Base-by-base conservation (phyloP, 2,329 filamentous ascomycete species). In the Sclerotinia trifoliorum region DNA sequence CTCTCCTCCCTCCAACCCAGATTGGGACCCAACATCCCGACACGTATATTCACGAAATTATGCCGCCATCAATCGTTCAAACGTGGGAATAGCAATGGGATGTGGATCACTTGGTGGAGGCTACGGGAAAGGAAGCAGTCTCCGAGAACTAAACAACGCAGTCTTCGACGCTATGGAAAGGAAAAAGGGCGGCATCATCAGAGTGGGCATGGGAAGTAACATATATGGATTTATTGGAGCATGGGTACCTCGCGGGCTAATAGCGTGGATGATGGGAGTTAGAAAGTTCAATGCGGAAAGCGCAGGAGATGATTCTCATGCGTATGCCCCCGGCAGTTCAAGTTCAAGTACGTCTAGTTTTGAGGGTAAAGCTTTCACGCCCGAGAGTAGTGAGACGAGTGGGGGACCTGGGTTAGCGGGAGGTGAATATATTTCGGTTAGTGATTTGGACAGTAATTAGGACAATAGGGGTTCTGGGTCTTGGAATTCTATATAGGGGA, bases 231-330 rank as follows among this genome's bases (percentile, higher is more conserved):
- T 97, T 42, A 90, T 98, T 10, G 95, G 94, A 7, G 85, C 86
- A 51, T 94, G 90, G 86, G 84, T 91, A 32, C 94, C 95, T 1
- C 84, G 86, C 26, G 85, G 88, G 3, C 78, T 97, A 21, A 90
- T 98, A n/a, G 89, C 88, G 1, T 95, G 92, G 91, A 96, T 98
- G 91, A 90, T 98, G 86, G 93, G 93, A 15, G 86, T 94, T 68
- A 83, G 88, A 70, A 82, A 81, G 68, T 86, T 89, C 4, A 67
- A 63, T 29, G 66, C 55, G 39, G 51, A 68, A 29, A 35, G 29
- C 11, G 46, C 15, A 11, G 58, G 52, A 1, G 73, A 72, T 1
- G n/a, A 48, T 35, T 24, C 17, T 19, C 57, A 39, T 11, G 29
- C 39, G 39, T 48, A 49, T 32, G 26, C 39, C 15, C 39, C 48